phyloP scores from a whole-genome alignment of 176 grass and related monocot genomes.

The Oryza glumipatula region DNA sequence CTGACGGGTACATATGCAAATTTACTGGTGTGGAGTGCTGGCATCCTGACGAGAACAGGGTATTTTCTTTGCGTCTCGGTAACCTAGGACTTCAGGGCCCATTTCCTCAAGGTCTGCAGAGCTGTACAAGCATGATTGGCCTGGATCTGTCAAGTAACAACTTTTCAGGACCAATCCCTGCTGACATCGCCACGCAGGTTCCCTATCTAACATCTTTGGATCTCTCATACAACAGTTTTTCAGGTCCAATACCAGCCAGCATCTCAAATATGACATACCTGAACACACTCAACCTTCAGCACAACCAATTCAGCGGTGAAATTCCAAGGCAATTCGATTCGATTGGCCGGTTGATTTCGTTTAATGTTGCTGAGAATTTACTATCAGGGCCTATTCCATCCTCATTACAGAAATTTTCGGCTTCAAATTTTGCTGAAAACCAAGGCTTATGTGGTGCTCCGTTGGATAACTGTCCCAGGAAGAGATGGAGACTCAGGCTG shows the following conservation, averaged over 20 bases:
- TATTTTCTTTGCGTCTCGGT: background rate
- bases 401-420: rapidly evolving
- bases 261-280: background rate
- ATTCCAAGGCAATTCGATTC: background rate
- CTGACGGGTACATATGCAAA: background rate
- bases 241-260: background rate
- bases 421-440: constrained; percentile 3
- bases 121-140: background rate
- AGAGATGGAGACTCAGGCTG: background rate
- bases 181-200: background rate
- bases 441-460: constrained; percentile 13
- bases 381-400: constrained; percentile 18
- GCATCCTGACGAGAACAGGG: background rate
- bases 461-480: background rate
- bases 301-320: constrained; percentile 42
- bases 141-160: background rate
- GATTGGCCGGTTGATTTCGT: background rate
- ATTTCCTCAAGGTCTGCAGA: background rate
- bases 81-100: background rate
- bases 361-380: constrained; percentile 46
- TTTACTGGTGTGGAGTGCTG: background rate
- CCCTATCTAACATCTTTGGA: background rate
- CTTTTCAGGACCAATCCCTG: background rate
- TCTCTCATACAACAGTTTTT: background rate
- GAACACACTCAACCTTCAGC: constrained; percentile 39